A percentile compares a stretch with the other conserved stretches of the same genome.
phyloP scores from a whole-genome alignment of 148 eudicot species.

The Linanthus parryae region DNA sequence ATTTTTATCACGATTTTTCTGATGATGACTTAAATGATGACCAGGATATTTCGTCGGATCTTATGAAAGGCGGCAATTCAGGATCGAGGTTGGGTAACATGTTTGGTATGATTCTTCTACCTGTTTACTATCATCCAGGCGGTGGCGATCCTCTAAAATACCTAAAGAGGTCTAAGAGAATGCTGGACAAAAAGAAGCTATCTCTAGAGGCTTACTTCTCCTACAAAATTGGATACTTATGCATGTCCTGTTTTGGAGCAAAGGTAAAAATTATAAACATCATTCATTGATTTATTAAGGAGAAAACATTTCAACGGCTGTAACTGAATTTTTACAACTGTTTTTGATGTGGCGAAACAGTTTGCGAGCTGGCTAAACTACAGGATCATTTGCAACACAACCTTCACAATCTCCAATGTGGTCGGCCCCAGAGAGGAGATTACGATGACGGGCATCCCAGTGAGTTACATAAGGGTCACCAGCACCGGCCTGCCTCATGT shows the following conservation, averaged over 20 bases:
- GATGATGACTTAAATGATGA: neutral
- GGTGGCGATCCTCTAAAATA: slow-evolving; percentile 32
- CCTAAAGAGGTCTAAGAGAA: slow-evolving; percentile 46
- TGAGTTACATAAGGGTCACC: slow-evolving; percentile 37
- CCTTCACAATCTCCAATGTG: slow-evolving; percentile 55
- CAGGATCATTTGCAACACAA: slow-evolving; percentile 40
- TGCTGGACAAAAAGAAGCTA: slow-evolving; percentile 56
- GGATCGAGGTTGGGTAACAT: slow-evolving; percentile 46
- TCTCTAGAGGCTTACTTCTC: slow-evolving; percentile 51
- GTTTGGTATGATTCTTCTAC: slow-evolving; percentile 51
- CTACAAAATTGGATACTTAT: slow-evolving; percentile 29
- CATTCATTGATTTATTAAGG: neutral
- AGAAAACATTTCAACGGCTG: neutral
- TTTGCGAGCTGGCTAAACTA: slow-evolving; percentile 34
- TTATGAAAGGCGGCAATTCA: slow-evolving; percentile 26
- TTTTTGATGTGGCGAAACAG: slow-evolving; percentile 10
- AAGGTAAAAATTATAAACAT: slow-evolving; percentile 26
- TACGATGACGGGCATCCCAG: slow-evolving; percentile 38
- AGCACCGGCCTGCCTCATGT: slow-evolving; percentile 50
- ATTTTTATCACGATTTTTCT: neutral
- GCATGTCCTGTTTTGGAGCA: slow-evolving; percentile 46
- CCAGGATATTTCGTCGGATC: slow-evolving; percentile 32
- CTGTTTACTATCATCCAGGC: slow-evolving; percentile 38
- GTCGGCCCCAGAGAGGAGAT: slow-evolving; percentile 50
- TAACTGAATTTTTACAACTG: neutral